These are phyloP conservation scores for Wallacemonas sp. DNA, from an alignment of 208 protist species.

Conservation along the genomic window DNA sequence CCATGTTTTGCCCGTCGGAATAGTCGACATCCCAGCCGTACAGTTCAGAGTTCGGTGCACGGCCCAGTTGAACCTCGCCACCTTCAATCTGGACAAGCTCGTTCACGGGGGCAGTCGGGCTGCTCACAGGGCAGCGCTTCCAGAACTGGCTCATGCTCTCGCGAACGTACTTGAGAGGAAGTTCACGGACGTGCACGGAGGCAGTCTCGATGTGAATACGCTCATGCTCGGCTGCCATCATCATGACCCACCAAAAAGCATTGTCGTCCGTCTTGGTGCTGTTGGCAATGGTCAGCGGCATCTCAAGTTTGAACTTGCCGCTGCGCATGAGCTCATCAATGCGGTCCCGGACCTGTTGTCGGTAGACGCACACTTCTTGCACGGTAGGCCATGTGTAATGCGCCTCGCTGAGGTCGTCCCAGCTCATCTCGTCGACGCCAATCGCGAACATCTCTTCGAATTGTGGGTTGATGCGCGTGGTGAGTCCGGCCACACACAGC, in stretches of 20 bases:
- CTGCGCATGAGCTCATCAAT: conserved; percentile 77
- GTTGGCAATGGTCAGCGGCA: conserved; percentile 79
- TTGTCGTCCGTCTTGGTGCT: conserved; percentile 77
- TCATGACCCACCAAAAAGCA: conserved; percentile 90
- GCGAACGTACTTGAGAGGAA: conserved; percentile 84
- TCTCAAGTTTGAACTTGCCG: conserved; percentile 59
- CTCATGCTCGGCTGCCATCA: conserved; percentile 97
- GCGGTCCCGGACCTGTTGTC: conserved; percentile 72
- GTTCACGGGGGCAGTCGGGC: conserved; percentile 58
- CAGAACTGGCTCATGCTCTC: conserved; percentile 59
- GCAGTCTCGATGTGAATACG: conserved; percentile 97
- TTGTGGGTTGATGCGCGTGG: conserved; percentile 72
- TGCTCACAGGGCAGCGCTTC: conserved; percentile 65
- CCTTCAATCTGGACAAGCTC: conserved; percentile 74
- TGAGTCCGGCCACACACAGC: conserved; percentile 84
- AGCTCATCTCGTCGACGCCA: conserved; percentile 98
- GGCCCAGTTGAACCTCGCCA: conserved; percentile 73
- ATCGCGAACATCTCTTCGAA: conserved; percentile 94
- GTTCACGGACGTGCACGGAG: conserved; percentile 94
- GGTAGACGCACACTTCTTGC: conserved; percentile 86
- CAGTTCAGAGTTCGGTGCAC: conserved; percentile 56
- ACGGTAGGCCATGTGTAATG: conserved; percentile 91
- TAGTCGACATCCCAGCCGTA: conserved; percentile 98
- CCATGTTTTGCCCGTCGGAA: conserved; percentile 59
- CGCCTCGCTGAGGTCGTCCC: conserved; percentile 92